Evolutionary conservation across 371 early-diverging fungal genomes (phyloP), one percentile per base, ranked within the genome.

Genomic region (Mucor ambiguus): DNA sequence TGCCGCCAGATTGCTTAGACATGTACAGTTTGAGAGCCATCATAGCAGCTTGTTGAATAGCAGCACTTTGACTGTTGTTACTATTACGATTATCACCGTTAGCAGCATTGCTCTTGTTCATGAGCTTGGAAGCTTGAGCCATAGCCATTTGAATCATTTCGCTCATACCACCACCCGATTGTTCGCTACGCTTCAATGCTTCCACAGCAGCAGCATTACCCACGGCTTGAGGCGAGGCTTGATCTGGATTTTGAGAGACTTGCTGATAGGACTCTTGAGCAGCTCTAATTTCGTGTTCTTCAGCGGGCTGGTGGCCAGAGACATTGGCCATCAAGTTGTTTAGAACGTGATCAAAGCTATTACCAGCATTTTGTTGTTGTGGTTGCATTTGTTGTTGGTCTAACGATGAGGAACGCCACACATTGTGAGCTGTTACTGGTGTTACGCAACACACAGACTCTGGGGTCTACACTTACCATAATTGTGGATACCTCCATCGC

Each of bases 201-300:
- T 81, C 69, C 9, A 79, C 75, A 65, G 83, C 86, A 48, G 86
- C 86, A 55, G 86, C 84, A 54, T 80, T 77, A 68, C 86, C 86
- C 8, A 84, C 73, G 29, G 75, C 77, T 49, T 78, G 71, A 5
- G 84, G 75, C n/a, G 80, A 69, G 41, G 55, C 73, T 46, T 59
- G 63, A 2, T 49, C 52, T 6, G 52, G 46, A 20, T 71, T 60
- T 32, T 62, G 48, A 55, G 70, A 69, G 22, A 75, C 63, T 32
- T 72, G 70, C 56, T 76, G 63, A 55, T 76, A 75, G 9, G 69
- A 65, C 14, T 67, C 58, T 30, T 75, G 67, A 9, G 75, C 75
- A 49, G 65, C 61, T 37, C 68, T 60, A 6, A 79, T 61, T 55
- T 79, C 77, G 29, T 79, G 71, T 11, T 73, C 69, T 22, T 67